A percentile compares a stretch with the other conserved stretches of the same genome.
These are phyloP conservation scores for Pythium rhizo-oryzae DNA, from an alignment of 352 stramenopile species.

Conservation along the genomic window DNA sequence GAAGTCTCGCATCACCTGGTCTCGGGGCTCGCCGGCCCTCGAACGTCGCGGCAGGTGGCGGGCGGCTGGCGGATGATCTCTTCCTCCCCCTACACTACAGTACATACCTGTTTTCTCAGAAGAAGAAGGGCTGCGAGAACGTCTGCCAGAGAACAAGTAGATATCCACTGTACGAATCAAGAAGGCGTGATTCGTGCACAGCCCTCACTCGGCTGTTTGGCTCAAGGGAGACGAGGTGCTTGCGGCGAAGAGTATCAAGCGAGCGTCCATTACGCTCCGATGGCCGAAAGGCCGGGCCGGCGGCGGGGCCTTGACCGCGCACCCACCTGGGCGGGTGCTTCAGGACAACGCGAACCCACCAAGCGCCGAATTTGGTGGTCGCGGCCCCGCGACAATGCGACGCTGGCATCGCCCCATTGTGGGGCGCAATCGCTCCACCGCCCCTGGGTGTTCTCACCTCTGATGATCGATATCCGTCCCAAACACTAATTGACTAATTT, in stretches of 20 bases:
- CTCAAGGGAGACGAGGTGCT: neutral
- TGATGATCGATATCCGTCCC: neutral
- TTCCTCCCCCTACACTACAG: neutral
- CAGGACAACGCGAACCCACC: neutral
- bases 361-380: slow-evolving; percentile 1
- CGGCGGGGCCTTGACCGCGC: neutral
- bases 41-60: neutral
- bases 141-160: too few relatives aligned
- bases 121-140: neutral
- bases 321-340: neutral
- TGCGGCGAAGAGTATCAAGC: neutral
- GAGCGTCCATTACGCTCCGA: neutral
- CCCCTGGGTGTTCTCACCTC: neutral
- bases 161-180: too few relatives aligned
- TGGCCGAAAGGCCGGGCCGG: too few relatives aligned
- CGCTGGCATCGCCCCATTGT: neutral
- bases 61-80: neutral
- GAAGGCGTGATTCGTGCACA: too few relatives aligned
- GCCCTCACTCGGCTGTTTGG: too few relatives aligned
- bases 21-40: neutral
- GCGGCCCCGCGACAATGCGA: neutral
- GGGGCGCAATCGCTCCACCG: neutral
- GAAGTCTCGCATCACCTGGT: neutral
- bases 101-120: slow-evolving; percentile 1
- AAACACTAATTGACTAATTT: too few relatives aligned